These are phyloP conservation scores for Chrysanthemum lavandulifolium DNA, from an alignment of 129 eudicot species.

Conservation along the genomic window DNA sequence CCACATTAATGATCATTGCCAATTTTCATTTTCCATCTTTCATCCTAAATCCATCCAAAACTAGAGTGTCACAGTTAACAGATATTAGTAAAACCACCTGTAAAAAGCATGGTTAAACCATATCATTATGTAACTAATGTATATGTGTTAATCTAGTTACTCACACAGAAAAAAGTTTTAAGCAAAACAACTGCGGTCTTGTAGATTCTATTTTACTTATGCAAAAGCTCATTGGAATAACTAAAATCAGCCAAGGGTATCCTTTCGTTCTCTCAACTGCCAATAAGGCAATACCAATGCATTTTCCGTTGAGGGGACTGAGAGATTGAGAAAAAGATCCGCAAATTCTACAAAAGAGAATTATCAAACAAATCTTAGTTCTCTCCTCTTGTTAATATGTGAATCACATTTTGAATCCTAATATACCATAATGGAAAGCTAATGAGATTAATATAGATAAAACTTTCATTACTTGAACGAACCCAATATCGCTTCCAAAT, in stretches of 20 bases:
- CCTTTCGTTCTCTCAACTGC: neutral
- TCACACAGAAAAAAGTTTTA: neutral
- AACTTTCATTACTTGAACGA: neutral
- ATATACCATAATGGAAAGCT: neutral
- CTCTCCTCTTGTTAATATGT: neutral
- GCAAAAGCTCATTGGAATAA: neutral
- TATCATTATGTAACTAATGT: neutral
- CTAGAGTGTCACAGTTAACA: neutral
- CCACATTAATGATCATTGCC: neutral
- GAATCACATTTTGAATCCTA: neutral
- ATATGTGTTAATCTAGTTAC: neutral
- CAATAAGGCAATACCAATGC: neutral
- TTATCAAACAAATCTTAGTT: neutral
- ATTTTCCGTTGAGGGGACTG: neutral
- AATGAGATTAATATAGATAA: neutral
- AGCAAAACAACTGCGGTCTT: neutral
- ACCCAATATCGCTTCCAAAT: neutral
- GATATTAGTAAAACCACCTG: neutral
- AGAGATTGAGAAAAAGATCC: conserved; percentile 5
- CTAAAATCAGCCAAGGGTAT: neutral
- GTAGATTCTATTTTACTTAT: neutral
- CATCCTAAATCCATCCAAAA: conserved; percentile 13
- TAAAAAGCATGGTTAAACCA: neutral
- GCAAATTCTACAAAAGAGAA: conserved; percentile 4
- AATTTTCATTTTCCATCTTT: neutral